Evolutionary conservation across 2,329 filamentous ascomycete species (phyloP), one percentile per base, ranked within the genome.

Genomic region (Talaromyces sp.): DNA sequence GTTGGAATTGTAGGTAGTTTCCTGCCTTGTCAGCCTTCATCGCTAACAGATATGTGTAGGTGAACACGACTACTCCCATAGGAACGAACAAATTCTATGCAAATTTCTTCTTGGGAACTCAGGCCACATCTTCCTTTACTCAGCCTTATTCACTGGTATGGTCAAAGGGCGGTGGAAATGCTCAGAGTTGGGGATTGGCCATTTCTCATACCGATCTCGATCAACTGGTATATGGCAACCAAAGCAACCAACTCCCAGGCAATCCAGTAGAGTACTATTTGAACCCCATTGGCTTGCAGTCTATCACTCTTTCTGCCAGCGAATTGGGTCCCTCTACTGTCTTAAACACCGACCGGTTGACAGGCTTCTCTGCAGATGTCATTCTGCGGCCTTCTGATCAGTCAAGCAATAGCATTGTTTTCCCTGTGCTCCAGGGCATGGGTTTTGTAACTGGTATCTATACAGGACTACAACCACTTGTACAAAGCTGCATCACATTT

Each of bases 381-480:
- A 89, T 90, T 52, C 81, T 98, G 37, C 84, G 81, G 60, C 82
- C 84, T 2, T 79, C 82, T 24, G 73, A 76, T n/a, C 80, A 81
- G 2, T 82, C 84, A 8, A 75, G 81, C 1, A 85, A 89, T 0
- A 82, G 85, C 1, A 84, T 98, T 22, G 89, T 86, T 0, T 92
- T 96, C 69, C 93, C 93, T 0, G 74, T 97, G 8, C 87, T 96
- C 0, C 94, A 98, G 73, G 95, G 95, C 11, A 95, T 96, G 87
- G 89, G 87, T 0, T 96, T 93, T 71, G 82, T 97, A 19, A 97
- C 93, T 4, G 93, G 84, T 0, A 76, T 90, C 19, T 98, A 93
- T 77, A 83, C 83, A 62, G 87, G 87, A 35, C 83, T 87, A 0
- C 88, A 87, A 8, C 94, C 94, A 0, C 73, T 89, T 3, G 83